Percentiles rank a stretch among this genome's conserved stretches.
phyloP scores from a whole-genome alignment of 1,284 basidiomycete genomes.

The Ustilago lituana region DNA sequence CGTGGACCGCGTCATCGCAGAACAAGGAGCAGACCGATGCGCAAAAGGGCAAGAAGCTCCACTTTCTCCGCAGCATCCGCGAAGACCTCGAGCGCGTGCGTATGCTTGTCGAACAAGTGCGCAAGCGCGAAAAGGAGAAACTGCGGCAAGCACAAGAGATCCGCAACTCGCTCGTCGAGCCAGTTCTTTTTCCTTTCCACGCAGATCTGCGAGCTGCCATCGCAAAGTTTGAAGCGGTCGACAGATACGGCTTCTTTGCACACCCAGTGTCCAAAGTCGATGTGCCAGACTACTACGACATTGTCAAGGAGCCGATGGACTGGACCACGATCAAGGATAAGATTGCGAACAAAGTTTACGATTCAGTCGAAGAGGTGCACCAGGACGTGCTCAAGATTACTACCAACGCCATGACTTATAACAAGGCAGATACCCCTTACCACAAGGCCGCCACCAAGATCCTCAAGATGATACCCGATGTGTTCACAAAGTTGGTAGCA shows the following conservation, averaged over 20 bases:
- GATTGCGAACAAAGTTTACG: slow-evolving; percentile 80
- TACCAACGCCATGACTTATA: slow-evolving; percentile 87
- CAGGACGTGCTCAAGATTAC: slow-evolving; percentile 83
- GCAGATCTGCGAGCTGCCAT: slow-evolving; percentile 30
- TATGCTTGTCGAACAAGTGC: slow-evolving; percentile 77
- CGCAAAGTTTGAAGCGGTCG: slow-evolving; percentile 32
- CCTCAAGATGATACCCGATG: slow-evolving; percentile 72
- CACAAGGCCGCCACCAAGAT: slow-evolving; percentile 80
- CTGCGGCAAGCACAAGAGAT: slow-evolving; percentile 78
- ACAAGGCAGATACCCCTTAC: slow-evolving; percentile 78
- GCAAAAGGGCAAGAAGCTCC: slow-evolving; percentile 82
- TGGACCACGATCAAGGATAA: slow-evolving; percentile 76
- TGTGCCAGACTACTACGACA: slow-evolving; percentile 91
- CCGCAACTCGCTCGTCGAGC: slow-evolving; percentile 74
- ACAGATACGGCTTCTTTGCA: slow-evolving; percentile 54
- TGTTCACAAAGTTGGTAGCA: slow-evolving; percentile 70
- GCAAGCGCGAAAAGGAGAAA: slow-evolving; percentile 86
- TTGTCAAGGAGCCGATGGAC: slow-evolving; percentile 87
- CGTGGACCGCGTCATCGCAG: slow-evolving; percentile 85
- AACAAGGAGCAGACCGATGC: slow-evolving; percentile 73
- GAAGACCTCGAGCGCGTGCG: slow-evolving; percentile 81
- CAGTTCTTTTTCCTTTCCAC: slow-evolving; percentile 42
- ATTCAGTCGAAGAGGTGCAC: slow-evolving; percentile 80
- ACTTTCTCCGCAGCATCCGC: slow-evolving; percentile 72
- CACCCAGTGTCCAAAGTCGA: slow-evolving; percentile 72